Percentiles rank a stretch among this genome's conserved stretches.
Evolutionary conservation across 129 eudicot species (phyloP).

Genomic region (Lactuca sativa): DNA sequence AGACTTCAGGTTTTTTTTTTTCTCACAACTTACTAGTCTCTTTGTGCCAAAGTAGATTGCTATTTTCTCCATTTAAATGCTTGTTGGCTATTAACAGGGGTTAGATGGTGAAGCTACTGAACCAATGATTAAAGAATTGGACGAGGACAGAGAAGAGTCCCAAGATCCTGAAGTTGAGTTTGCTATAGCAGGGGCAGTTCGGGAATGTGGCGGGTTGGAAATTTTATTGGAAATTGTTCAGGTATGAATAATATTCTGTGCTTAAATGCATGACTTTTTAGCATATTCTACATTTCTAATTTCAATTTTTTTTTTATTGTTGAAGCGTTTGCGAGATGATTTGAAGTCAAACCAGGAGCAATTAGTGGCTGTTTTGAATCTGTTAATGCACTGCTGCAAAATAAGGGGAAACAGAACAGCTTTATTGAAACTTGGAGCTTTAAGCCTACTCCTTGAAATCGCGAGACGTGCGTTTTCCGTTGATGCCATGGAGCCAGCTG

Average conservation of each 20-base stretch:
- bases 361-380: slow-evolving; percentile 82
- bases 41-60: neutral
- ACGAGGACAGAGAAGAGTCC: slow-evolving; percentile 95
- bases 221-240: slow-evolving; percentile 78
- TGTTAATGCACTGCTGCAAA: slow-evolving; percentile 93
- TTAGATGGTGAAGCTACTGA: slow-evolving; percentile 99
- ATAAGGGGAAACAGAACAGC: slow-evolving; percentile 93
- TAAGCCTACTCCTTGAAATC: slow-evolving; percentile 85
- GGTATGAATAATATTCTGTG: slow-evolving; percentile 36
- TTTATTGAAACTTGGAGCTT: slow-evolving; percentile 75
- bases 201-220: slow-evolving; percentile 94
- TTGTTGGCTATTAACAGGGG: slow-evolving; percentile 51
- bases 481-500: slow-evolving; percentile 99
- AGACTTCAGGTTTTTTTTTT: slow-evolving; percentile 83
- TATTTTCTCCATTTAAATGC: neutral
- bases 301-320: neutral
- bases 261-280: neutral
- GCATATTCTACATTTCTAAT: neutral
- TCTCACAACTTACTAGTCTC: neutral
- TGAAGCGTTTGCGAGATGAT: slow-evolving; percentile 90
- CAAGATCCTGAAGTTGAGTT: slow-evolving; percentile 99
- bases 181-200: slow-evolving; percentile 95
- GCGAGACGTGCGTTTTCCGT: slow-evolving; percentile 96
- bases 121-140: slow-evolving; percentile 98
- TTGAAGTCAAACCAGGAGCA: slow-evolving; percentile 94